Evolutionary conservation across 257 asterid genomes (phyloP).

Genomic region (Capsicum chinense): DNA sequence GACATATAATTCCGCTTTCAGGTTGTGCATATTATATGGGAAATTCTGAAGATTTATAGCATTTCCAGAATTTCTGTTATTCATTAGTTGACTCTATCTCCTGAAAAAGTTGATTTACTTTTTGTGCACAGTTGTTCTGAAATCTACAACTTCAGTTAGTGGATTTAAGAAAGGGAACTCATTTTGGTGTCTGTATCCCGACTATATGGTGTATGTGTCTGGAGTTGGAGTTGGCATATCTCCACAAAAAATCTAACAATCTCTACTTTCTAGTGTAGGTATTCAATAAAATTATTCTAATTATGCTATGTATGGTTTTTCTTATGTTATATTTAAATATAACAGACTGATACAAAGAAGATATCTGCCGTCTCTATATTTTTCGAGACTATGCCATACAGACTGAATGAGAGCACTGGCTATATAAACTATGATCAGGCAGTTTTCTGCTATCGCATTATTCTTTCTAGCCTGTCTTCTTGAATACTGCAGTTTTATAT

Average conservation of each 20-base stretch:
- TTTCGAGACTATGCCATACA: slow-evolving; percentile 96
- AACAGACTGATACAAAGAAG: slow-evolving; percentile 94
- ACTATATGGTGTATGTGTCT: not conserved
- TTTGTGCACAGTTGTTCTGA: not conserved
- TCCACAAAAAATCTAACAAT: not conserved
- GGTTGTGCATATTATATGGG: not conserved
- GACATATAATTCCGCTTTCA: not conserved
- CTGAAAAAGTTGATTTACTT: not conserved
- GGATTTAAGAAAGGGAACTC: not conserved
- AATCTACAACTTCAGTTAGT: not conserved
- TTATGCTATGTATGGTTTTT: not conserved
- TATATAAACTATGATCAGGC: slow-evolving; percentile 97
- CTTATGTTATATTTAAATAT: slow-evolving; percentile 18
- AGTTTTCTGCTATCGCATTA: not conserved
- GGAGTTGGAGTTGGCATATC: not conserved
- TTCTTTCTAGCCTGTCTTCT: not conserved
- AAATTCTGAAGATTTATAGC: not conserved
- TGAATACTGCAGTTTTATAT: not conserved
- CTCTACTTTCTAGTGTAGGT: not conserved
- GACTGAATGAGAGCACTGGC: slow-evolving; percentile 89
- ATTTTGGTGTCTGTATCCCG: not conserved
- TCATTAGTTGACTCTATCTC: not conserved
- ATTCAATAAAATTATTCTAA: not conserved
- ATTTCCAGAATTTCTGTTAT: not conserved
- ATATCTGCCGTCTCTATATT: slow-evolving; percentile 92